Base-by-base conservation (phyloP, 2,329 filamentous ascomycete genomes). In the Penicillium sp. region DNA sequence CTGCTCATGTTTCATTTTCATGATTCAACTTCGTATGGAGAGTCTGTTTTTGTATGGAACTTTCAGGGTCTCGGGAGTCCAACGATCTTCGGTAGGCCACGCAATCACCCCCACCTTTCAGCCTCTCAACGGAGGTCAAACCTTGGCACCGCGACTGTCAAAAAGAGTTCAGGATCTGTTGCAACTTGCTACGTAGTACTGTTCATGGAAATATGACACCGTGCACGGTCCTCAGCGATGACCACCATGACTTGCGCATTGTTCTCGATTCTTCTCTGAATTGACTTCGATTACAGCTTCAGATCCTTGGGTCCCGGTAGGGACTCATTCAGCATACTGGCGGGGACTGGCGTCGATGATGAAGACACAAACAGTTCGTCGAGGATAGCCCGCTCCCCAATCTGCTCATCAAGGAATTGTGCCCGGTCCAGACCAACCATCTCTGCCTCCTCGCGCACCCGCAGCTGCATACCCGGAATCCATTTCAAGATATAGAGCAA, bases 341-440 rank as follows among this genome's bases (percentile, higher is more conserved):
- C 52, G 56, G 39, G 35, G 33, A 55, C 35, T 13, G 54, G 50
- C 44, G 62, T 57, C 16, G 58, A 58, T 37, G 62, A 57, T 13
- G 58, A 58, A 47, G 61, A 55, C 56, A 49, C 57, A 31, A 53
- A 50, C 6, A 59, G 44, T 51, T 64, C 56, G 37, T 75, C 69
- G 22, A 71, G 59, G 50, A 81, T 70, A 35, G 69, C 78, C 76
- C 81, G 82, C 58, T 83, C 81, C 14, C 81, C 81, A 68, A 86
- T 84, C 71, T 83, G 79, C 73, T 85, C 83, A 49, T 85, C 82
- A 43, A 81, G 76, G 71, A 86, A 85, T 67, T 85, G 81, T 40
- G 84, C 79, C 6, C 79, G 64, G 63, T 85, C 83, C 31, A 85
- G 68, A 18, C 84, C 83, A 54, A 81, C 76, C 74, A 83, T 82